These are phyloP conservation scores for Sequoia sempervirens DNA, from an alignment of 75 land plant species.

Conservation along the genomic window DNA sequence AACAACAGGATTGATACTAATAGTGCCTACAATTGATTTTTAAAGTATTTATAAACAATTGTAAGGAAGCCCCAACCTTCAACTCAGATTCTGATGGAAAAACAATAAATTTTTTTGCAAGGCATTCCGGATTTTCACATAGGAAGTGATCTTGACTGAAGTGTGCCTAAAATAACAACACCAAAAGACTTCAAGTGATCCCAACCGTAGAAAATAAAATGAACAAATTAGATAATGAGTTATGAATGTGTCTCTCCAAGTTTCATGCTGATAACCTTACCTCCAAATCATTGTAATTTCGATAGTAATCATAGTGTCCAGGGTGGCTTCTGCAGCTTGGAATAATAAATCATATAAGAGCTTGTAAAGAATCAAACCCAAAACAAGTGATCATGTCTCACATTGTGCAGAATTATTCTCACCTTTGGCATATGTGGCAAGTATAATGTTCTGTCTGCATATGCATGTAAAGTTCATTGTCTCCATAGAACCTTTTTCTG, in stretches of 20 bases:
- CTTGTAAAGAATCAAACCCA: background rate
- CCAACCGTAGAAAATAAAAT: background rate
- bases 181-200: background rate
- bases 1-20: background rate
- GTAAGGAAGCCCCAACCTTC: conserved; percentile 48
- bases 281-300: conserved; percentile 95
- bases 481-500: conserved; percentile 82
- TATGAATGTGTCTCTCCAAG: background rate
- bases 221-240: background rate
- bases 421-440: conserved; percentile 98
- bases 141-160: conserved; percentile 76
- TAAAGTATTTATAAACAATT: background rate
- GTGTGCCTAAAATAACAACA: conserved; percentile 51
- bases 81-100: conserved; percentile 81
- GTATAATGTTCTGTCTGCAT: conserved; percentile 98
- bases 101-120: conserved; percentile 91
- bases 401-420: conserved; percentile 21
- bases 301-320: conserved; percentile 90
- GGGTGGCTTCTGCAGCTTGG: conserved; percentile 74
- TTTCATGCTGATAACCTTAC: conserved; percentile 17
- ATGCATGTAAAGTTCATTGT: conserved; percentile 86
- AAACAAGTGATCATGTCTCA: background rate
- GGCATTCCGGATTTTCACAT: conserved; percentile 88
- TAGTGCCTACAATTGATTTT: background rate
- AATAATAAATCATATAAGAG: background rate